Percentiles rank a stretch among this genome's conserved stretches.
phyloP scores from a whole-genome alignment of 176 grass and related monocot genomes.

The Thinopyrum elongatum region DNA sequence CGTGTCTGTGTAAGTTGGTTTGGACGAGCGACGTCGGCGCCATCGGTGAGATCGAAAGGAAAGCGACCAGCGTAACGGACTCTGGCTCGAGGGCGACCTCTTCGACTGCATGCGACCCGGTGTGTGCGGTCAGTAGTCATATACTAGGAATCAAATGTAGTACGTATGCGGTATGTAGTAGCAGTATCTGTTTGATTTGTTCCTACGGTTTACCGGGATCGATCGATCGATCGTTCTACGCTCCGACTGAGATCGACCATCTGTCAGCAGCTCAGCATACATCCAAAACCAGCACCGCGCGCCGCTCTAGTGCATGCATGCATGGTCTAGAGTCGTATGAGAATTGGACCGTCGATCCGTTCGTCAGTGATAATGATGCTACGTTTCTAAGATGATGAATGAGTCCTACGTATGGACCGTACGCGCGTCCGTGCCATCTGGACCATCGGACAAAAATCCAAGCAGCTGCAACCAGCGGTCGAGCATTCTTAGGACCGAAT shows the following conservation, averaged over 20 bases:
- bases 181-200: constrained; percentile 12
- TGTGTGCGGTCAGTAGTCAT: background rate
- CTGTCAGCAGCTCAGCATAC: background rate
- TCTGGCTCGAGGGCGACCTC: background rate
- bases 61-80: constrained; percentile 2
- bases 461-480: background rate
- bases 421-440: no score
- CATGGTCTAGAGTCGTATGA: background rate
- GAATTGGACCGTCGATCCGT: background rate
- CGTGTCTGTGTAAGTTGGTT: background rate
- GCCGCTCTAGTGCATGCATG: background rate
- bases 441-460: background rate
- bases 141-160: background rate
- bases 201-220: background rate
- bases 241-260: background rate
- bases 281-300: background rate
- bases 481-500: no score
- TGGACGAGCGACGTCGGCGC: background rate
- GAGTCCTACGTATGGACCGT: no score
- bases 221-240: background rate
- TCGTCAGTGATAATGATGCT: no score
- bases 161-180: background rate
- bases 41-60: background rate
- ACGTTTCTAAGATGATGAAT: background rate
- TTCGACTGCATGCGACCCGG: background rate